Evolutionary conservation across 1,284 basidiomycete species (phyloP), one percentile per base, ranked within the genome.

Genomic region (Phlebopus sp.): DNA sequence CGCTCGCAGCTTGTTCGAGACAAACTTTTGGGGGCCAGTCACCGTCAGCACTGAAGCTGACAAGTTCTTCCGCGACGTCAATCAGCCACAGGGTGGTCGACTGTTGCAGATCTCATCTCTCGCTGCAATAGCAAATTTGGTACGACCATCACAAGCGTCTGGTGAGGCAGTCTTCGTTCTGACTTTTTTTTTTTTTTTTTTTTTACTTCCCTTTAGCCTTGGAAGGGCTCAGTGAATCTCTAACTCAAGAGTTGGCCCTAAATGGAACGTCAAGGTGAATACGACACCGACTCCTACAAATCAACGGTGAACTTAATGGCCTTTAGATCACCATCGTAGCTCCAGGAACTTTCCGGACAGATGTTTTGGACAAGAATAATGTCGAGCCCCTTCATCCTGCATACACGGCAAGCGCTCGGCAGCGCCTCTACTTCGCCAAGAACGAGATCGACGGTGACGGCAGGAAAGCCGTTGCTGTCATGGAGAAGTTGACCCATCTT

Each of bases 11-110:
- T 34, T 63, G 39, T 60, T 68, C 31, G 64, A 68, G 23, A 55
- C 59, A 25, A 52, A 65, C 39, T 65, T 68, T 52, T 68, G 60
- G 62, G 66, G 63, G 8, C 54, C 59, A 0, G 49, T 49, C 13
- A 37, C 52, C 17, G 62, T 67, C 18, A 56, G 51, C 32, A 49
- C 51, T 29, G 59, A 59, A 19, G 49, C 40, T 13, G 31, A 47
- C 23, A 37, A 47, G 37, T 49, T 49, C 30, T 49, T 49, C 29
- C 44, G 47, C 21, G 47, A 49, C 14, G 37, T 48, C 14, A 49
- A 49, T 18, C n/a, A 47, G 11, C 47, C 47, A 7, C 48, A 37
- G 3, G 47, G 47, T 38, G 47, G 47, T 18, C 25, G 47, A 47
- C 19, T 49, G 5, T 14, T 49, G 14, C 47, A 49, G 14, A 45